Base-by-base conservation (phyloP, 352 stramenopile genomes). In the Peronosclerospora sorghi region DNA sequence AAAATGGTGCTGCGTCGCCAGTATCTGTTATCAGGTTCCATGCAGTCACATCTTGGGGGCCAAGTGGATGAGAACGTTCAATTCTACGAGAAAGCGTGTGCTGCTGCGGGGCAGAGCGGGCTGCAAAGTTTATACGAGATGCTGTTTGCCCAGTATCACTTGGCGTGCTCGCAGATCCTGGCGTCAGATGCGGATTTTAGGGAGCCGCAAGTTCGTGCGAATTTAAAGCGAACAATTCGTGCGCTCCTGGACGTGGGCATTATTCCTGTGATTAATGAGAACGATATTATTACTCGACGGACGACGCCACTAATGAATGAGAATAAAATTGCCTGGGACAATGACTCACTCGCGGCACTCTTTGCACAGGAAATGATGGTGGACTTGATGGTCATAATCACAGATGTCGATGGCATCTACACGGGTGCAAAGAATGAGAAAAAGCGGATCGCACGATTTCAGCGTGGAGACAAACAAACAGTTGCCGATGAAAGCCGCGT, bases 91-190 rank as follows among this genome's bases (percentile, higher is more conserved):
- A 89, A 86, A 40, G 73, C 73, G 19, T 81, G 71, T 21, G 67
- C 68, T 2, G 72, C 69, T 1, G 75, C 72, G 10, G 79, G 79
- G 1, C 79, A 91, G 51, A 86, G 72, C 45, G 79, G 79, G 0
- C 60, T 91, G 29, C 79, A 91, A 54, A 86, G 73, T 52, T 61
- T 91, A 7, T 91, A 91, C 37, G 79, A 91, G 59, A 81, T 88
- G 69, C 63, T 91, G 18, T 91, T 91, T 32, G 62, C 72, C 37
- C 79, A 91, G 58, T 91, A 88, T 50, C 73, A 91, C 43, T 46
- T 91, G 34, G 73, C 73, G 2, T 91, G 79, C 50, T 84, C 79
- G 27, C 79, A 91, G 48, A 68, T 91, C 20, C 44, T 91, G 51
- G 73, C 76, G 23, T 85, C 76, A 6, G 79, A 91, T 54, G 64